Conservation (phyloP, 2,329 filamentous ascomycete genomes). For the Cladosporium sp. region DNA sequence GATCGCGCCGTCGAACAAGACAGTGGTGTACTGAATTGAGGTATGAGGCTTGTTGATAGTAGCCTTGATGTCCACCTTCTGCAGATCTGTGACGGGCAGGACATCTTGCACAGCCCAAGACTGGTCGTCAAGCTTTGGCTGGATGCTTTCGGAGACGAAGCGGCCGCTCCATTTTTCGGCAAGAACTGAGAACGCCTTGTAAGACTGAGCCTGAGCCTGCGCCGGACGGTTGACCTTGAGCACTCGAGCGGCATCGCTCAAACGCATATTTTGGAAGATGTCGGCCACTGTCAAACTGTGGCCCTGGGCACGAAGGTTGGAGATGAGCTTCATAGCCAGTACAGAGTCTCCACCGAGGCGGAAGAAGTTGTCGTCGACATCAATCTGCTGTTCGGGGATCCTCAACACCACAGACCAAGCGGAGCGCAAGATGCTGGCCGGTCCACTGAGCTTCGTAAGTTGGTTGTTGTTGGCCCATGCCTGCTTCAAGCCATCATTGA, state of each 20-base stretch:
- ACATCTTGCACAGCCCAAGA: slow-evolving; percentile 31
- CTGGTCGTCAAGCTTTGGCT: slow-evolving; percentile 53
- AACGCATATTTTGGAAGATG: slow-evolving; percentile 42
- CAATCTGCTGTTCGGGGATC: slow-evolving; percentile 51
- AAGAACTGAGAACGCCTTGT: slow-evolving; percentile 57
- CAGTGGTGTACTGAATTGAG: slow-evolving; percentile 65
- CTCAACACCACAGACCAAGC: slow-evolving; percentile 53
- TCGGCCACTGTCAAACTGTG: slow-evolving; percentile 46
- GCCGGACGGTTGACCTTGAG: slow-evolving; percentile 44
- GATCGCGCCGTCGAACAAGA: slow-evolving; percentile 59
- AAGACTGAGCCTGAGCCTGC: slow-evolving; percentile 31
- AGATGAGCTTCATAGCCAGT: slow-evolving; percentile 62
- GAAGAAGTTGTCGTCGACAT: slow-evolving; percentile 62
- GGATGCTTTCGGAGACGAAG: slow-evolving; percentile 54
- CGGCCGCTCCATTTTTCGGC: slow-evolving; percentile 39
- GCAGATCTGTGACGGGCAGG: slow-evolving; percentile 30
- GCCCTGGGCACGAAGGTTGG: slow-evolving; percentile 39
- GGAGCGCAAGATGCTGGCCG: slow-evolving; percentile 45
- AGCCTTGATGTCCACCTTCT: slow-evolving; percentile 49
- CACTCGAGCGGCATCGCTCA: slow-evolving; percentile 55
- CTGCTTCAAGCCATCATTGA: slow-evolving; percentile 32
- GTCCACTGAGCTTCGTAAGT: slow-evolving; percentile 38
- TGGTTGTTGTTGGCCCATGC: slow-evolving; percentile 39
- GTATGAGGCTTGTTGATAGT: slow-evolving; percentile 62
- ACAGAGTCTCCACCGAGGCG: slow-evolving; percentile 63